Evolutionary conservation across 164 flowering plant species (phyloP).

Genomic region (Dillenia suffruticosa): DNA sequence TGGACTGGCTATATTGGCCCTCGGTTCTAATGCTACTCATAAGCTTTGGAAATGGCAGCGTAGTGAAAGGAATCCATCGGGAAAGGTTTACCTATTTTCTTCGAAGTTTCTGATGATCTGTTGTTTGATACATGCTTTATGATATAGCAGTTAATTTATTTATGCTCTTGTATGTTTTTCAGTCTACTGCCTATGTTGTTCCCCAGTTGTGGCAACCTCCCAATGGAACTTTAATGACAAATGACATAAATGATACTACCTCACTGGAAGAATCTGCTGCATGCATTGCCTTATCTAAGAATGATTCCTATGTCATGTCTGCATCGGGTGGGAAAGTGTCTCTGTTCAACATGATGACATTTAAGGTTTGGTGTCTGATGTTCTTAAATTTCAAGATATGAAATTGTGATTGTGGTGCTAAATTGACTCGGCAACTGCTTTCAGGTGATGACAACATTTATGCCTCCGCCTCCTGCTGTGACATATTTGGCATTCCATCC

Average conservation of each 20-base stretch:
- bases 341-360: conserved; percentile 71
- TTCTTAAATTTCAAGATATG: background rate
- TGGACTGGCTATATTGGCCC: conserved; percentile 54
- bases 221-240: conserved; percentile 63
- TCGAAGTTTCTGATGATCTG: background rate
- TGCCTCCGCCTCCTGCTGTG: conserved; percentile 78
- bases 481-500: conserved; percentile 77
- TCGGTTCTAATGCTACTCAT: conserved; percentile 58
- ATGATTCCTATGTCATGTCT: conserved; percentile 65
- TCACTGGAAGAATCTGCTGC: conserved; percentile 57
- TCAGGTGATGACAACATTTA: conserved; percentile 74
- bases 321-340: conserved; percentile 71
- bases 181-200: conserved; percentile 54
- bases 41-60: conserved; percentile 84
- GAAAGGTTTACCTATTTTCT: conserved; percentile 34
- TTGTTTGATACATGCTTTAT: background rate
- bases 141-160: background rate
- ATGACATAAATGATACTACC: conserved; percentile 42
- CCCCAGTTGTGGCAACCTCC: conserved; percentile 73
- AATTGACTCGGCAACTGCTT: background rate
- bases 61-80: conserved; percentile 48
- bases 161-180: conserved; percentile 7
- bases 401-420: conserved; percentile 2
- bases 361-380: conserved; percentile 35
- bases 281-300: conserved; percentile 65